Evolutionary conservation across 1,284 basidiomycete species (phyloP), one percentile per base, ranked within the genome.

Genomic region (Cutaneotrichosporon curvatum): DNA sequence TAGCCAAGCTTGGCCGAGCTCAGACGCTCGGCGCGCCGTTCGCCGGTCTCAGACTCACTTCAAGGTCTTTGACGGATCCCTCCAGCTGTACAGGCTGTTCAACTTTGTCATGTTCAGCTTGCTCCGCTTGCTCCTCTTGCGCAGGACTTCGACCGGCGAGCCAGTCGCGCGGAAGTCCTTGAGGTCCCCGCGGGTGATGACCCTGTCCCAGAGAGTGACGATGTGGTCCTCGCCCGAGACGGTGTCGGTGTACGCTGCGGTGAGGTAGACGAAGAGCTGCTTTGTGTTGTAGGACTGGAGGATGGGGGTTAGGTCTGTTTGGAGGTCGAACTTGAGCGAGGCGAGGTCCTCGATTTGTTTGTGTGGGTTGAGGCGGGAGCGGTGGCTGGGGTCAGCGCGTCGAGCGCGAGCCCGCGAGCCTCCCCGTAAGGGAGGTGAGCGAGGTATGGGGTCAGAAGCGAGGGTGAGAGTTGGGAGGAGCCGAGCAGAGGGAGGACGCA

Each of bases 251-350:
- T 70, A 72, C 5, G 57, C 53, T 2, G 72, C 72, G 1, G 67
- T 70, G 5, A 74, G 58, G 51, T 71, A 67, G n/a, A 72, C 54
- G 54, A 71, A 72, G 16, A 74, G 57, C 50, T 74, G 72, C 53
- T 74, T 74, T 23, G 71, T 73, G 55, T 74, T 74, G 63, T 70
- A 74, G 15, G 63, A 60, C 40, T 65, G 58, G 42, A 74, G 66
- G 15, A 74, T 48, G 2, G 65, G 63, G 11, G 63, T 59, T 9
- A 74, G 60, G 53, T 74, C 71, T 19, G 67, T 61, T 21, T 63
- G 58, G 15, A 71, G 25, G 54, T 71, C 68, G 56, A 74, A 72
- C n/a, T 60, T 56, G 12, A 71, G 45, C 23, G 61, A 59, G 6
- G 63, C 70, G 12, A 71, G 48, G 47, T 74, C 72, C 58, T 70